Percentiles rank a stretch among this genome's conserved stretches.
phyloP scores from a whole-genome alignment of 2,329 filamentous ascomycete genomes.

The Aspergillus tanneri region DNA sequence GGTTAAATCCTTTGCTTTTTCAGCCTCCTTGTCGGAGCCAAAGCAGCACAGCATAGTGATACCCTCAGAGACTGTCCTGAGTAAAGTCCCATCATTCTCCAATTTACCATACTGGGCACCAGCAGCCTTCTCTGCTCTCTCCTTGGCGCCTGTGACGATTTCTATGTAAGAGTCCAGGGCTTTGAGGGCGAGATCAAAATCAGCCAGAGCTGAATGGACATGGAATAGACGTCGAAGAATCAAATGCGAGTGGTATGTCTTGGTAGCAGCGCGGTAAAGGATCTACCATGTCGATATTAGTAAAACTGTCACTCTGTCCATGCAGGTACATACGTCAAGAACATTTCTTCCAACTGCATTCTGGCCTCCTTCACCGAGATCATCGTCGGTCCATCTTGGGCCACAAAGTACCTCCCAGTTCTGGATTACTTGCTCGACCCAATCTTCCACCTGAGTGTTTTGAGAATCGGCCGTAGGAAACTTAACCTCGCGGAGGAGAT shows the following conservation, averaged over 20 bases:
- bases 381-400: conserved; percentile 73
- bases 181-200: conserved; percentile 88
- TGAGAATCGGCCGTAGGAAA: conserved; percentile 83
- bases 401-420: conserved; percentile 87
- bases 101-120: conserved; percentile 63
- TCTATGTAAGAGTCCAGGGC: conserved; percentile 90
- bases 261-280: conserved; percentile 84
- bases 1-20: conserved; percentile 73
- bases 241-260: conserved; percentile 91
- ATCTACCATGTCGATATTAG: conserved; percentile 51
- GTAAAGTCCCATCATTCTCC: conserved; percentile 73
- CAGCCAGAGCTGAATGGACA: conserved; percentile 80
- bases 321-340: conserved; percentile 57
- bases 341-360: conserved; percentile 71
- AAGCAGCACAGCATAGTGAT: conserved; percentile 80
- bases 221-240: conserved; percentile 84
- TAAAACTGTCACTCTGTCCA: neutral
- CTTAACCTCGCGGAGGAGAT: conserved; percentile 72
- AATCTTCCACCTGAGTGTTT: conserved; percentile 76
- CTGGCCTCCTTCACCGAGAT: conserved; percentile 79
- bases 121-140: conserved; percentile 73
- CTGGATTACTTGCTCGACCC: conserved; percentile 72
- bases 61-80: conserved; percentile 77
- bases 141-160: conserved; percentile 80
- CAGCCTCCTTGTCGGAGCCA: conserved; percentile 69